Evolutionary conservation across 768 basidiomycete genomes (phyloP).

Genomic region (Macrolepiota fuliginosa): DNA sequence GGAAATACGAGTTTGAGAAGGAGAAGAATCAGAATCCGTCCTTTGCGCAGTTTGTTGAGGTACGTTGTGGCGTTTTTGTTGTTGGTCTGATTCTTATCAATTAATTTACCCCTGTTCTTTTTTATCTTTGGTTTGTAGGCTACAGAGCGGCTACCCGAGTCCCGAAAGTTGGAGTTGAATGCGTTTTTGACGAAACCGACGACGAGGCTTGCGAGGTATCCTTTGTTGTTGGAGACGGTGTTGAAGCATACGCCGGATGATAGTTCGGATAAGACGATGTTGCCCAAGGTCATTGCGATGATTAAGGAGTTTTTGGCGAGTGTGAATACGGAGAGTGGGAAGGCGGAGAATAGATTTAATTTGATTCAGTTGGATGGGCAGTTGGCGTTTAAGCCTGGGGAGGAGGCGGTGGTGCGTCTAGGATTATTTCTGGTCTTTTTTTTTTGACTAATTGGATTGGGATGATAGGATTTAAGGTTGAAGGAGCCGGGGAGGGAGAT

Average conservation of each 20-base stretch:
- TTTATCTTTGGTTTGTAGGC: constrained; percentile 37
- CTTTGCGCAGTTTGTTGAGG: constrained; percentile 96
- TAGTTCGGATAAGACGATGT: constrained; percentile 74
- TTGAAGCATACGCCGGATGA: constrained; percentile 91
- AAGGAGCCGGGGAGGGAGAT: constrained; percentile 88
- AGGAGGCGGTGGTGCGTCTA: constrained; percentile 76
- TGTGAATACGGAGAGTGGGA: constrained; percentile 93
- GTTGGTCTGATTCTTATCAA: neutral
- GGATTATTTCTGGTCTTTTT: neutral
- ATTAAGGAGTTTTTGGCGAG: constrained; percentile 81
- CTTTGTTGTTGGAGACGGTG: constrained; percentile 88
- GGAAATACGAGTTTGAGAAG: constrained; percentile 99
- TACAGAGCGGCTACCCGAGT: constrained; percentile 91
- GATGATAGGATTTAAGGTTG: constrained; percentile 73
- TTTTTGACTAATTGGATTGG: neutral
- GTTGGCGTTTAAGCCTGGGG: constrained; percentile 84
- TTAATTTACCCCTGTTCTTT: too few relatives aligned
- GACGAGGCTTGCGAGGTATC: constrained; percentile 95
- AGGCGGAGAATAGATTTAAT: constrained; percentile 95
- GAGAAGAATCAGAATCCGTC: constrained; percentile 92
- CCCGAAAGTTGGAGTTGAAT: constrained; percentile 94
- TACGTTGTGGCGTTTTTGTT: constrained; percentile 33
- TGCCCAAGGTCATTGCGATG: constrained; percentile 75
- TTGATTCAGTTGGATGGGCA: constrained; percentile 91
- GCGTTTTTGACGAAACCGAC: constrained; percentile 98